A percentile compares a stretch with the other conserved stretches of the same genome.
These are phyloP conservation scores for Heracleum sosnowskyi DNA, from an alignment of 129 eudicot species.

Conservation along the genomic window DNA sequence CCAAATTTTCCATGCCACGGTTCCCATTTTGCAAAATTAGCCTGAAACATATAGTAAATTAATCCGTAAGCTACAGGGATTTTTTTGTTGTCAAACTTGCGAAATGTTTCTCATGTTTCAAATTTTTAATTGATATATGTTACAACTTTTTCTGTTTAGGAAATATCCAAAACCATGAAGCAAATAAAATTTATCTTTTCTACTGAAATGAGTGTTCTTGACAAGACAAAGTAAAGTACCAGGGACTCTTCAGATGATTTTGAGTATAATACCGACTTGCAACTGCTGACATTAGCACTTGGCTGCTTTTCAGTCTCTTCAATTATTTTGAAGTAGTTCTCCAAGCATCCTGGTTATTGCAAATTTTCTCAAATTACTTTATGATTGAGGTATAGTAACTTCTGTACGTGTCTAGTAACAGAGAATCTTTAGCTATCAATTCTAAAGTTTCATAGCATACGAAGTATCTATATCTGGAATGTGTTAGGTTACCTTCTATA, in stretches of 20 bases:
- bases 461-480: not conserved
- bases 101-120: not conserved
- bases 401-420: not conserved
- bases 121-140: not conserved
- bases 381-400: not conserved
- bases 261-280: slow-evolving; percentile 61
- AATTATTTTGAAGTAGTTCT: slow-evolving; percentile 40
- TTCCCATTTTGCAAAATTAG: slow-evolving; percentile 85
- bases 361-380: not conserved
- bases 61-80: not conserved
- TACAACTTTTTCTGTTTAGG: not conserved
- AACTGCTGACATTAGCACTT: slow-evolving; percentile 27
- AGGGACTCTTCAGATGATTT: slow-evolving; percentile 70
- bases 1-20: slow-evolving; percentile 97
- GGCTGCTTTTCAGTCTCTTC: slow-evolving; percentile 34
- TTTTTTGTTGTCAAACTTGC: not conserved
- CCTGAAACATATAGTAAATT: slow-evolving; percentile 27
- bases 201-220: not conserved
- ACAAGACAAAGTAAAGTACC: slow-evolving; percentile 36
- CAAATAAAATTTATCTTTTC: not conserved
- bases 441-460: not conserved
- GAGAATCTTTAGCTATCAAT: not conserved
- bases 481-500: slow-evolving; percentile 42
- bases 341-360: slow-evolving; percentile 47
- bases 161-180: not conserved